Base-by-base conservation (phyloP, 2,329 filamentous ascomycete species). In the Cercospora canescens region DNA sequence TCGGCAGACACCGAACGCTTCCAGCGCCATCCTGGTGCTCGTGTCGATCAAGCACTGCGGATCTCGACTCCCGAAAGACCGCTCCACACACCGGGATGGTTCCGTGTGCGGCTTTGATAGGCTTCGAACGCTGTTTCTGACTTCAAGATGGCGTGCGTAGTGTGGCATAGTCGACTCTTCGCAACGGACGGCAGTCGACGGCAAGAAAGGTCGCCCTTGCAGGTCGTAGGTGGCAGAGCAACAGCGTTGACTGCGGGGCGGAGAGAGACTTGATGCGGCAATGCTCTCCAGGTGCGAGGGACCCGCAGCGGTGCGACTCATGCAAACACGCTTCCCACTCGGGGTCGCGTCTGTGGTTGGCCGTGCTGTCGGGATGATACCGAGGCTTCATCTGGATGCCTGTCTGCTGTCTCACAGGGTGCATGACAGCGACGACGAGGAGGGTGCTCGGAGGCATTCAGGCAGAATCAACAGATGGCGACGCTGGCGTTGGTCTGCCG, bases 11-110 rank as follows among this genome's bases (percentile, higher is more conserved):
- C 45, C 45, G 45, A 50, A 28, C 24, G 4, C 24, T 50, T 28
- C 28, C 52, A 21, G 52, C 52, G 14, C 32, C 2, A 55, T 55
- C 26, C 60, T 50, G 50, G 62, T 32, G 50, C 34, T 61, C 30
- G 60, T 34, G 48, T 62, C 60, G 60, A 62, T 62, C 48, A 37
- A 6, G 60, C 60, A 28, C 18, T 28, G 45, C 58, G 58, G 58
- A 60, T 60, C 37, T 48, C 39, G 50, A 62, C n/a, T 39, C 50
- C 60, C 60, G 60, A 30, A 55, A 24, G 14, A 14, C 60, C 48
- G 60, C 60, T 39, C 34, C 60, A 55, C 41, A 61, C 21, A 24
- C 56, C 41, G 21, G 56, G 34, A 39, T 39, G 45, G 28, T 45
- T 18, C 21, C 39, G 39, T 12, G 18, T 60, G 48, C 60, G 60